phyloP scores from a whole-genome alignment of 225 moss, liverwort and hornwort species.

The Bryoerythrophyllum caledonicum region DNA sequence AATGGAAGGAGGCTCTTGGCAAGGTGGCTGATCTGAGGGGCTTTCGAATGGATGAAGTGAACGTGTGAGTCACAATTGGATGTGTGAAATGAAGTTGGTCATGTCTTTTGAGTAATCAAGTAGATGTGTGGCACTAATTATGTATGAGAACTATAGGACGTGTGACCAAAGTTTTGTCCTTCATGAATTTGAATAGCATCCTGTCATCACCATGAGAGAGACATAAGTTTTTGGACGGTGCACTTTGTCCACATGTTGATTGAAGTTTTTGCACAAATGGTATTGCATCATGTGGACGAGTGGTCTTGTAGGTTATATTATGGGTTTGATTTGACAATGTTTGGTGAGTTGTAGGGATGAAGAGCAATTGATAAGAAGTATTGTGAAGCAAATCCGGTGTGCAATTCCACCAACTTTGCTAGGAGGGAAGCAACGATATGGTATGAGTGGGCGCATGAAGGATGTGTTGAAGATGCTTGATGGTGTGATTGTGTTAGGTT shows the following conservation, averaged over 20 bases:
- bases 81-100: neutral
- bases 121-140: too few species aligned
- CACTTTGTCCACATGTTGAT: too few species aligned
- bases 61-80: neutral
- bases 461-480: too few species aligned
- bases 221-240: neutral
- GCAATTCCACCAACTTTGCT: neutral
- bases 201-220: too few species aligned
- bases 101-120: accelerated
- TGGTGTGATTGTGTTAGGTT: too few species aligned
- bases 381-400: neutral
- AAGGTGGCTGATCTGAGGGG: neutral
- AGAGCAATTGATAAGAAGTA: neutral
- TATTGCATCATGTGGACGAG: neutral
- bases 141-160: too few species aligned
- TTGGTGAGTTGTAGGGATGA: neutral
- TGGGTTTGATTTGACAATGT: too few species aligned
- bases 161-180: too few species aligned
- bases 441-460: too few species aligned
- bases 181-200: neutral
- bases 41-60: constrained; percentile 3
- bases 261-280: too few species aligned
- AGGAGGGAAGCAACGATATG: too few species aligned
- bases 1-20: neutral
- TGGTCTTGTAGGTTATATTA: neutral